phyloP scores from a whole-genome alignment of 495 filamentous ascomycete species.

The Xylaria cubensis region DNA sequence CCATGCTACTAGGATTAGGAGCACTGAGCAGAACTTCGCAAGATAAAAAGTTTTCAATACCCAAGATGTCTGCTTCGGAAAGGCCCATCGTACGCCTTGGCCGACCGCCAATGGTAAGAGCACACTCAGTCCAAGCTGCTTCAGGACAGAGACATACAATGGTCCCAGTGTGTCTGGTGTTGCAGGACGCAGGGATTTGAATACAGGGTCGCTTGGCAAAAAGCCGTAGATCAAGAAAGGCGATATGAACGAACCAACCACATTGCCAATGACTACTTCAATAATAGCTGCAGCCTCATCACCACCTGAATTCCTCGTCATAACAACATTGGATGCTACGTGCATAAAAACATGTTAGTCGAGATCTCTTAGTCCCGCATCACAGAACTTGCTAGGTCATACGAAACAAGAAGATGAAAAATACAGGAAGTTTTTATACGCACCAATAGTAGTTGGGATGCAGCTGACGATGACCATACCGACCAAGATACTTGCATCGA shows the following conservation, averaged over 20 bases:
- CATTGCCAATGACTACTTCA: constrained; percentile 62
- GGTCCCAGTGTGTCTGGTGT: constrained; percentile 48
- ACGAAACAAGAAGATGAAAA: too few species aligned
- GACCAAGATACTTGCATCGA: constrained; percentile 58
- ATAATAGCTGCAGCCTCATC: constrained; percentile 63
- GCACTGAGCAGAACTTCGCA: constrained; percentile 52
- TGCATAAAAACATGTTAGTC: too few species aligned
- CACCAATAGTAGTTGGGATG: constrained; percentile 62
- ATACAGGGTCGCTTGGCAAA: constrained; percentile 50
- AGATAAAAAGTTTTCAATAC: constrained; percentile 53
- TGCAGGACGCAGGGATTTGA: constrained; percentile 54
- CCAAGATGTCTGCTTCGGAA: constrained; percentile 49
- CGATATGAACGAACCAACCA: constrained; percentile 58
- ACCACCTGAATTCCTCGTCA: constrained; percentile 61
- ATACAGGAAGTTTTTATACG: too few species aligned
- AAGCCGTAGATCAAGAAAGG: constrained; percentile 59
- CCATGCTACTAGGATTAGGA: constrained; percentile 60
- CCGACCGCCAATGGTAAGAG: constrained; percentile 57
- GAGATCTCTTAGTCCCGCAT: too few species aligned
- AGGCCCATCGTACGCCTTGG: constrained; percentile 56
- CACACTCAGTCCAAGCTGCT: constrained; percentile 59
- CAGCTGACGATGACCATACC: constrained; percentile 62
- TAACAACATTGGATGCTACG: constrained; percentile 60
- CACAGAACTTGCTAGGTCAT: too few species aligned
- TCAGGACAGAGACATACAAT: constrained; percentile 61